Evolutionary conservation across 495 filamentous ascomycete species (phyloP).

Genomic region (Penicillium canariense): DNA sequence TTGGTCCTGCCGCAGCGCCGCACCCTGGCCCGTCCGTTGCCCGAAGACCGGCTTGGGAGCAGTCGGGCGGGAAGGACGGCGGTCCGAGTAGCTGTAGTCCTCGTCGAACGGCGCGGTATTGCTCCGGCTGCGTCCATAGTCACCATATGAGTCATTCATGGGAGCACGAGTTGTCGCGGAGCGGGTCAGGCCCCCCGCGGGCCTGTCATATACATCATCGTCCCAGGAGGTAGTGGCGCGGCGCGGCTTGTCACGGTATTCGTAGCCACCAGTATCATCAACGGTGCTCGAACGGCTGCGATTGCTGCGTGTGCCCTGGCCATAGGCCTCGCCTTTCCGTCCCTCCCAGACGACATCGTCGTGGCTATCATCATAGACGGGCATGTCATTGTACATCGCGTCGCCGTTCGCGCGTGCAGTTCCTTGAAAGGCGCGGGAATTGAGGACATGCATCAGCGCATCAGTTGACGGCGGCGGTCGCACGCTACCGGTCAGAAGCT

Average conservation of each 20-base stretch:
- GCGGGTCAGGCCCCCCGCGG: constrained; percentile 46
- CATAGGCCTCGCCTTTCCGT: constrained; percentile 68
- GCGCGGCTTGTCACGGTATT: constrained; percentile 63
- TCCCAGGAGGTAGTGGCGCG: constrained; percentile 85
- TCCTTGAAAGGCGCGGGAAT: constrained; percentile 78
- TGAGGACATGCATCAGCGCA: constrained; percentile 79
- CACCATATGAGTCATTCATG: constrained; percentile 39
- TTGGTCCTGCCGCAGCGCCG: constrained; percentile 71
- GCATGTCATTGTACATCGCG: constrained; percentile 90
- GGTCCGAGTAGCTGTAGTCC: constrained; percentile 60
- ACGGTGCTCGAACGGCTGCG: constrained; percentile 54
- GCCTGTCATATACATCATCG: constrained; percentile 82
- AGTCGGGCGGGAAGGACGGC: constrained; percentile 62
- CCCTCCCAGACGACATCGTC: constrained; percentile 96
- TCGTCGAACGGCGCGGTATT: constrained; percentile 49
- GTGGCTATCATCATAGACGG: constrained; percentile 83
- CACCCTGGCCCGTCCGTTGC: constrained; percentile 51
- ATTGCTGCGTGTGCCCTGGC: constrained; percentile 59
- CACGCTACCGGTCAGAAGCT: constrained; percentile 75
- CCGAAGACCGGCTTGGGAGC: constrained; percentile 86
- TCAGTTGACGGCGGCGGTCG: constrained; percentile 78
- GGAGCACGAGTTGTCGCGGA: constrained; percentile 48
- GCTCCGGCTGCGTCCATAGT: constrained; percentile 43
- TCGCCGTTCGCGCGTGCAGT: constrained; percentile 49
- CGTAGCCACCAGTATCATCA: constrained; percentile 48